Conservation (phyloP, 192 early-diverging fungal species). For the Umbelopsis vinacea region DNA sequence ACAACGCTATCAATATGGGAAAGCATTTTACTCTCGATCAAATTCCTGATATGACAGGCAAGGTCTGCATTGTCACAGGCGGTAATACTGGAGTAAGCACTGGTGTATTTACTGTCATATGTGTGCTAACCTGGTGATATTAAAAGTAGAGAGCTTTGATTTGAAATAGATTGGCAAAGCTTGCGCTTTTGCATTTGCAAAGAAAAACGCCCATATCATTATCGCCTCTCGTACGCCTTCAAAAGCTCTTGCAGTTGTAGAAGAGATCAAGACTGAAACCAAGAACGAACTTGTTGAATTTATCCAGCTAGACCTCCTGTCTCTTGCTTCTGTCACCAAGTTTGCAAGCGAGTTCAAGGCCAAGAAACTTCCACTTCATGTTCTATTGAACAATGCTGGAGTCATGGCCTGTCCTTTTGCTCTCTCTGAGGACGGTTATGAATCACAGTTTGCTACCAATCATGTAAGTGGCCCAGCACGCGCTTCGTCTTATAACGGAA, state of each 20-base stretch:
- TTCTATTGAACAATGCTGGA: slow-evolving; percentile 70
- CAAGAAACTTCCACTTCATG: slow-evolving; percentile 44
- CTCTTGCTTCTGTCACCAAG: slow-evolving; percentile 41
- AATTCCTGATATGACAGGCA: slow-evolving; percentile 50
- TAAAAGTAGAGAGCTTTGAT: no score
- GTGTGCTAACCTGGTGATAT: no score
- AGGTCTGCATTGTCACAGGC: slow-evolving; percentile 53
- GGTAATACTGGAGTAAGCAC: slow-evolving; percentile 45
- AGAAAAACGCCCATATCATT: slow-evolving; percentile 31
- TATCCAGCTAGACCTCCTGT: slow-evolving; percentile 36
- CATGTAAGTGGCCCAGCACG: slow-evolving; percentile 39
- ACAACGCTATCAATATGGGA: background rate
- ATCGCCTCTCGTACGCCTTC: slow-evolving; percentile 25
- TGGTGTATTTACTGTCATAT: no score
- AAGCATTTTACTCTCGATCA: slow-evolving; percentile 23
- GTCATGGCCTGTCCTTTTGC: slow-evolving; percentile 51
- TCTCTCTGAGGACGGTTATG: slow-evolving; percentile 55
- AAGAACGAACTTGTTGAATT: slow-evolving; percentile 30
- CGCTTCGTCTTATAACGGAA: background rate
- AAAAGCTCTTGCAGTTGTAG: slow-evolving; percentile 15
- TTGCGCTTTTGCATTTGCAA: slow-evolving; percentile 34
- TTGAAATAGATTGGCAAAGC: slow-evolving; percentile 33
- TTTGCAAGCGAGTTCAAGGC: slow-evolving; percentile 44
- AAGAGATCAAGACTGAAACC: slow-evolving; percentile 32
- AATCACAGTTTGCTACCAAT: slow-evolving; percentile 61